phyloP scores from a whole-genome alignment of 2,329 filamentous ascomycete genomes.

The Hirsutella minnesotensis region DNA sequence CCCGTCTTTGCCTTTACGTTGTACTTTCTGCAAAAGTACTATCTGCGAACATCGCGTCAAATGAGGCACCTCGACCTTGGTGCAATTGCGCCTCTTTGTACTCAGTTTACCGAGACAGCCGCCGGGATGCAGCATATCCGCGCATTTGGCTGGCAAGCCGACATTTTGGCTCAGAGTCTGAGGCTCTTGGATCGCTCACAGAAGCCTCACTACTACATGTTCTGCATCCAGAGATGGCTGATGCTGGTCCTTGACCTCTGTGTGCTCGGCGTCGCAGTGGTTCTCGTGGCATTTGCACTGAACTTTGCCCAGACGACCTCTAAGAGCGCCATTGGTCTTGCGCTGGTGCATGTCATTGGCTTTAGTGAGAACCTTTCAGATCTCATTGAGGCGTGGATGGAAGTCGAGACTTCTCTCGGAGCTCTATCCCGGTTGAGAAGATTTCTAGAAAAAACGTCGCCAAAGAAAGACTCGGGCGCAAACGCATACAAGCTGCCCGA shows the following conservation, averaged over 20 bases:
- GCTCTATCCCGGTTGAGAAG: conserved; percentile 5
- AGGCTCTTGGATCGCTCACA: conserved; percentile 6
- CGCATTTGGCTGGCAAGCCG: conserved; percentile 6
- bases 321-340: conserved; percentile 2
- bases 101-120: conserved; percentile 5
- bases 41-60: conserved; percentile 47
- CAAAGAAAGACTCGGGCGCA: not conserved
- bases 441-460: conserved; percentile 9
- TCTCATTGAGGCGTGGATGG: conserved; percentile 3
- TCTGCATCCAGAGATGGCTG: conserved; percentile 8
- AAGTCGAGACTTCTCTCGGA: conserved; percentile 5
- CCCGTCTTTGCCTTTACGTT: conserved; percentile 24
- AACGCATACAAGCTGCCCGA: not conserved
- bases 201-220: conserved; percentile 5
- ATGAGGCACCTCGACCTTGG: conserved; percentile 36
- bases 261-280: conserved; percentile 3
- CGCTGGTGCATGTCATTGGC: conserved; percentile 1
- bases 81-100: conserved; percentile 37
- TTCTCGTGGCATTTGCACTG: conserved; percentile 4
- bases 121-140: conserved; percentile 5
- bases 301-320: not conserved
- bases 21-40: conserved; percentile 39
- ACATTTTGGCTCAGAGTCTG: conserved; percentile 1
- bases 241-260: conserved; percentile 4
- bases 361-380: conserved; percentile 1